Evolutionary conservation across 225 moss, liverwort and hornwort species (phyloP).

Genomic region (Lunularia cruciata): DNA sequence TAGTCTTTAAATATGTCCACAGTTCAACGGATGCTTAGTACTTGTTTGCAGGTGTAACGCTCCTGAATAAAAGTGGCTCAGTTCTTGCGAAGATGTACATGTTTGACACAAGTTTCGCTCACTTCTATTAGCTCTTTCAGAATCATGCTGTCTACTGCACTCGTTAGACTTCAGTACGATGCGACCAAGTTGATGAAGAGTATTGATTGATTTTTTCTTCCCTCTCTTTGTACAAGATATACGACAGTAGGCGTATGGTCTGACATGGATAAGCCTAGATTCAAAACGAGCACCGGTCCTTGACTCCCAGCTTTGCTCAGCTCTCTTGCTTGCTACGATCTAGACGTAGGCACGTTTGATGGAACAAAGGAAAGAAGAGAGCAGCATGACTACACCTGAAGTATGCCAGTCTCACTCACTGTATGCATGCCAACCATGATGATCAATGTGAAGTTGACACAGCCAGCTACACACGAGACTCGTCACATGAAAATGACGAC

Average conservation of each 20-base stretch:
- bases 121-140: neutral
- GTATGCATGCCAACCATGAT: slow-evolving; percentile 5
- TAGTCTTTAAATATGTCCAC: neutral
- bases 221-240: neutral
- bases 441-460: neutral
- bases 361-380: neutral
- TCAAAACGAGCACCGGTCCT: neutral
- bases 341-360: neutral
- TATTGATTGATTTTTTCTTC: neutral
- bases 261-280: neutral
- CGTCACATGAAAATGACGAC: slow-evolving; percentile 6
- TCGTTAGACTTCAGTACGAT: neutral
- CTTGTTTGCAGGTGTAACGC: neutral
- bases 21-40: neutral
- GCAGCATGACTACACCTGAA: neutral
- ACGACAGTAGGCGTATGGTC: neutral
- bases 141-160: too few species aligned
- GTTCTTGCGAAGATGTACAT: neutral
- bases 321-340: neutral
- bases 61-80: neutral
- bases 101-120: neutral
- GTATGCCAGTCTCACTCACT: neutral
- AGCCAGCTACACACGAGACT: neutral
- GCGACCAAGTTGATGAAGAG: neutral
- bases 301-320: neutral